These are phyloP conservation scores for Leccinum rimulosum DNA, from an alignment of 768 basidiomycete genomes.

Conservation along the genomic window DNA sequence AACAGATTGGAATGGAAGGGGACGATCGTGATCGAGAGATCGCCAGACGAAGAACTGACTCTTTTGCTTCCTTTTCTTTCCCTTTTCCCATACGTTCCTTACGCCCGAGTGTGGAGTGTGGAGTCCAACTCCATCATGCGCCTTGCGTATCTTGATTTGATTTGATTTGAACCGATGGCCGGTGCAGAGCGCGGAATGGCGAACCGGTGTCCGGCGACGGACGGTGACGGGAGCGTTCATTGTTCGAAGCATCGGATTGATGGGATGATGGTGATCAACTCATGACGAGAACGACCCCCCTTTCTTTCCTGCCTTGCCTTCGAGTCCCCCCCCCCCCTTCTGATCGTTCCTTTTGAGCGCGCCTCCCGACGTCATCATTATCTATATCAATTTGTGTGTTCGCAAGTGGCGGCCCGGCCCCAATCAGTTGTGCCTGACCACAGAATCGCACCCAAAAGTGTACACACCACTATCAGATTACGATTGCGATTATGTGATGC, in stretches of 20 bases:
- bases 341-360: not conserved
- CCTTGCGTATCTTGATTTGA: not conserved
- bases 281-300: constrained; percentile 1
- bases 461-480: constrained; percentile 9
- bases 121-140: not conserved
- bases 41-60: not conserved
- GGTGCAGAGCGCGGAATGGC: no score
- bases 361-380: not conserved
- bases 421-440: constrained; percentile 21
- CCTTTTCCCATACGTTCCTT: no score
- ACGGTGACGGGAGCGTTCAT: not conserved
- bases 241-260: not conserved
- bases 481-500: not conserved
- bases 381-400: not conserved
- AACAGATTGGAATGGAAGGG: not conserved
- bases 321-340: not conserved
- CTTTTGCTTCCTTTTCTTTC: not conserved
- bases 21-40: constrained; percentile 22
- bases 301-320: not conserved
- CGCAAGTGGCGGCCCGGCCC: not conserved
- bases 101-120: no score
- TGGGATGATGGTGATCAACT: not conserved
- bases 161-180: not conserved
- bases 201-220: not conserved
- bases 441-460: not conserved